Percentiles rank a stretch among this genome's conserved stretches.
Evolutionary conservation across 179 eudicot genomes (phyloP).

Genomic region (Nepenthes alata): DNA sequence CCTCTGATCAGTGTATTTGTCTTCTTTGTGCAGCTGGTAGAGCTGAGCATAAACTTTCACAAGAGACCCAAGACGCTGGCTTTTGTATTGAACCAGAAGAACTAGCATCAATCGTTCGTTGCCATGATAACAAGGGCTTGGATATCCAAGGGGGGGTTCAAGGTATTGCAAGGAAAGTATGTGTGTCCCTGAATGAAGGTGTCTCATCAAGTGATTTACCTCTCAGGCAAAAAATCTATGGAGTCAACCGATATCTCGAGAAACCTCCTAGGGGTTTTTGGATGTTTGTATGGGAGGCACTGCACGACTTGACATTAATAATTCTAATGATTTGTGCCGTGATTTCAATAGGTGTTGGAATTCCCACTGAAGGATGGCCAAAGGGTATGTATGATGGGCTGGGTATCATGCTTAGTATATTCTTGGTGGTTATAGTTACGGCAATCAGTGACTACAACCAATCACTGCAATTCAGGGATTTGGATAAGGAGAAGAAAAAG

Average conservation of each 20-base stretch:
- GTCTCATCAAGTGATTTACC: conserved; percentile 38
- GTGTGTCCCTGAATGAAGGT: conserved; percentile 48
- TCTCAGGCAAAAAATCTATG: conserved; percentile 49
- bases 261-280: conserved; percentile 75
- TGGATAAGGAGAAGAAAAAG: conserved; percentile 89
- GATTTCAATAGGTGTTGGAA: conserved; percentile 73
- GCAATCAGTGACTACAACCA: conserved; percentile 82
- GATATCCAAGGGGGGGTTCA: conserved; percentile 33
- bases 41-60: conserved; percentile 16
- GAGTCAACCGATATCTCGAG: conserved; percentile 55
- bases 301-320: conserved; percentile 77
- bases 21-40: conserved; percentile 27
- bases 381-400: conserved; percentile 76
- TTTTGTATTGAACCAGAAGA: conserved; percentile 59
- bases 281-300: conserved; percentile 85
- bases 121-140: conserved; percentile 40
- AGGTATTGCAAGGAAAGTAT: conserved; percentile 49
- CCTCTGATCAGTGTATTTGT: background rate
- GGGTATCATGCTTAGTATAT: conserved; percentile 65
- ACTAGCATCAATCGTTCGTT: conserved; percentile 54
- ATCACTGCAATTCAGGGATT: conserved; percentile 71
- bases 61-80: conserved; percentile 55
- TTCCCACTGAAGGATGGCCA: conserved; percentile 79
- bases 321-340: conserved; percentile 88
- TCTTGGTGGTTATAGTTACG: conserved; percentile 72